Base-by-base conservation (phyloP, 106 monocot genomes). In the Vanilla planifolia region DNA sequence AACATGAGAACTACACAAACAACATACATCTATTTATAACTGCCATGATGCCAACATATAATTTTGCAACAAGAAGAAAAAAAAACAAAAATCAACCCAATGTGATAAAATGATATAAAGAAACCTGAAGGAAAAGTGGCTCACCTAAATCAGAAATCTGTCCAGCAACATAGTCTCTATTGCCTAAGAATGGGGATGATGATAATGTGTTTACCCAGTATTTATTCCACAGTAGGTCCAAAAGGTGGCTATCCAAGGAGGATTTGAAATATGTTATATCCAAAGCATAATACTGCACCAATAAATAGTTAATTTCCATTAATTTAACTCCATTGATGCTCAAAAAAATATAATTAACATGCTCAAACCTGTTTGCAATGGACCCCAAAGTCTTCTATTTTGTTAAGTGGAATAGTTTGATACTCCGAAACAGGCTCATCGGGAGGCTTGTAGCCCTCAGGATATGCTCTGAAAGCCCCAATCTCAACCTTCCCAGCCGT, bases 231-330 rank as follows among this genome's bases (percentile, higher is more conserved):
- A 96, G 77, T 25, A 96, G 71, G 74, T 96, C 96, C 86, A 96
- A 75, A 20, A 96, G 79, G 58, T 96, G 87, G 41, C 73, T 76
- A 22, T 96, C 96, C 57, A 96, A 65, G 14, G 96, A 79, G 37
- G 90, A 91, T 59, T 96, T 96, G 91, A 96, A 96, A 67, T 96
- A 96, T 60, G 96, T 96, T 48, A 91, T 88, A 67, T 96, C 96
- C 60, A 96, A 50, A 39, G 90, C 44, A 79, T 96, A 96, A 56
- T 96, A 96, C 91, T 96, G 78, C 59, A 75, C 8, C 11, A 61
- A 71, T 33, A 15, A 6, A 69, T 66, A 15, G 71, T 27, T 33
- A 8, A 63, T 40, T 57, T 8, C n/a, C 19, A 53, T 33, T 56
- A 57, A 5, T 70, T 8, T 58, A 28, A 41, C 27, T 19, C 37